Percentiles rank a stretch among this genome's conserved stretches.
Conservation (phyloP, 352 stramenopile species). For the Phytophthora ohioensis region DNA sequence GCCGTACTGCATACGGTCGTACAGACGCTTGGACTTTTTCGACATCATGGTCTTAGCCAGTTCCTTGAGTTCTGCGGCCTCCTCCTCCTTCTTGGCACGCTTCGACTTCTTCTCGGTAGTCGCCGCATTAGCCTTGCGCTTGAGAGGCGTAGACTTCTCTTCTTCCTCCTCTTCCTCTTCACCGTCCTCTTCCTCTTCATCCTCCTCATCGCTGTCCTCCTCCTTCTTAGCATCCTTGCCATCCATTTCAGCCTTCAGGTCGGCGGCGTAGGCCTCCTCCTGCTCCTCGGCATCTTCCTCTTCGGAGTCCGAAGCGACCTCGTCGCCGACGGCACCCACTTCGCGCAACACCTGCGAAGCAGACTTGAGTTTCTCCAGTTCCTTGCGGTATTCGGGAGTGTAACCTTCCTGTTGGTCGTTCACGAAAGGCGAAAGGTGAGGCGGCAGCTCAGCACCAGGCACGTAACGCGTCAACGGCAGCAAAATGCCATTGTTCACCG, state of each 20-base stretch:
- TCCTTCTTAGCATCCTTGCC: conserved; percentile 49
- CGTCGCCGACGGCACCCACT: conserved; percentile 50
- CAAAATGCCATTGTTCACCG: conserved; percentile 96
- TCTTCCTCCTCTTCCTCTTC: conserved; percentile 50
- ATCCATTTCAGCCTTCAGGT: conserved; percentile 83
- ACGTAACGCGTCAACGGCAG: conserved; percentile 94
- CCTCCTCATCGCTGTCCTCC: conserved; percentile 53
- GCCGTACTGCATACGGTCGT: conserved; percentile 93
- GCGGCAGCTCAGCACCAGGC: conserved; percentile 93
- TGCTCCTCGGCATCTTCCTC: conserved; percentile 72
- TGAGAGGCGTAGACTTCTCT: conserved; percentile 40
- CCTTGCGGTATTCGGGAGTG: conserved; percentile 96
- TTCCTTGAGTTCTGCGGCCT: conserved; percentile 83
- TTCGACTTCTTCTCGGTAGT: conserved; percentile 72
- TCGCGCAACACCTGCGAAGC: conserved; percentile 80
- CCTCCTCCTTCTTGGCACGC: conserved; percentile 80
- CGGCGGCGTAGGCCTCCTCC: conserved; percentile 75
- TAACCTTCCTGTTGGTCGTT: conserved; percentile 97
- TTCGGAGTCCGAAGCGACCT: conserved; percentile 45
- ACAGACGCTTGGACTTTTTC: conserved; percentile 93
- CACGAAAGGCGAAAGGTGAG: conserved; percentile 96
- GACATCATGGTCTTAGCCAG: conserved; percentile 94
- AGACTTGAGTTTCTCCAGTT: conserved; percentile 87
- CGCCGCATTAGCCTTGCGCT: conserved; percentile 53
- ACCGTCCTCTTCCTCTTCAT: conserved; percentile 41